Evolutionary conservation across 2,329 filamentous ascomycete genomes (phyloP).

Genomic region (Knufia petricola): DNA sequence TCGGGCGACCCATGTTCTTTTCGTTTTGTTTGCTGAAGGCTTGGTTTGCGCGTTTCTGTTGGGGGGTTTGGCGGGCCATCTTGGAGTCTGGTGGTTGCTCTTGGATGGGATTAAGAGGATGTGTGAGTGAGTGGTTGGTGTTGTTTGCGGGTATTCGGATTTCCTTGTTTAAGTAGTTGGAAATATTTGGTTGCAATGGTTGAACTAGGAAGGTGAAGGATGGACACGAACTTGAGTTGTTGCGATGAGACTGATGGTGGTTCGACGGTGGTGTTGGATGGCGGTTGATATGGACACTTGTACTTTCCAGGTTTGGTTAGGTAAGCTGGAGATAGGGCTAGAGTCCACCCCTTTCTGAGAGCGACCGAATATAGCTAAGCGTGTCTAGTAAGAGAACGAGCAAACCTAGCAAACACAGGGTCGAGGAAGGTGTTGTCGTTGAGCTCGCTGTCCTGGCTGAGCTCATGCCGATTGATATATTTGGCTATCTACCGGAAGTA

Average conservation of each 20-base stretch:
- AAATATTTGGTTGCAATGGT: background rate
- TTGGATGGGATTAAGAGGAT: background rate
- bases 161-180: too few species aligned
- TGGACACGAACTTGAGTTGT: too few species aligned
- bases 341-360: background rate
- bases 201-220: background rate
- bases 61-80: slow-evolving; percentile 47
- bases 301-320: background rate
- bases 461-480: too few species aligned
- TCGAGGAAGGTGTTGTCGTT: background rate
- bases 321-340: background rate
- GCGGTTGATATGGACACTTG: slow-evolving; percentile 4
- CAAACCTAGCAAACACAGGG: background rate
- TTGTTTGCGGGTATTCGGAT: background rate
- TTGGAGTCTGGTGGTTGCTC: slow-evolving; percentile 35
- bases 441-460: background rate
- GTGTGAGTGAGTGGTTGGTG: background rate
- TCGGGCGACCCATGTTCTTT: slow-evolving; percentile 49
- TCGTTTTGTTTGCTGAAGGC: slow-evolving; percentile 50
- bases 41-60: slow-evolving; percentile 56
- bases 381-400: background rate
- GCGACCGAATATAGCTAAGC: background rate
- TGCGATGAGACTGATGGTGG: background rate
- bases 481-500: too few species aligned
- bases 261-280: background rate